Evolutionary conservation across 345 rosid genomes (phyloP).

Genomic region (Citrus sinensis): DNA sequence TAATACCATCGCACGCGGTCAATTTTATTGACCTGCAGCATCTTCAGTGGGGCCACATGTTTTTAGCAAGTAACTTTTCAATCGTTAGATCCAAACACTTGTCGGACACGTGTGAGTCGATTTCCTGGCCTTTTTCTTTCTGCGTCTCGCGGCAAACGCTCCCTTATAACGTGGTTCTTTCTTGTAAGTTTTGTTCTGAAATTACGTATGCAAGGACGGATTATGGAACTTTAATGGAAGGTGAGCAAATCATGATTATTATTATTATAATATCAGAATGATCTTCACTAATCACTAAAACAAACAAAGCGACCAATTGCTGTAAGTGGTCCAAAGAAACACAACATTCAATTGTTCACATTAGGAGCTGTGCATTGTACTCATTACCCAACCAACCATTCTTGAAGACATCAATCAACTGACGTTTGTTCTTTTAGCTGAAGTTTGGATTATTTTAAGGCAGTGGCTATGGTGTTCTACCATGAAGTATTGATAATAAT

Average conservation of each 20-base stretch:
- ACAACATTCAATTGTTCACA: background rate
- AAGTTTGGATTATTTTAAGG: too few relatives aligned
- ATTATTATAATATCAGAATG: background rate
- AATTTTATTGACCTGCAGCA: conserved; percentile 13
- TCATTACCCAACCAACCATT: too few relatives aligned
- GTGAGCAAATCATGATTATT: background rate
- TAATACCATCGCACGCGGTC: background rate
- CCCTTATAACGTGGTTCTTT: too few relatives aligned
- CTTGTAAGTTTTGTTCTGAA: too few relatives aligned
- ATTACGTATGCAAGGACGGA: background rate
- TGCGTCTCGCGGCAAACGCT: too few relatives aligned
- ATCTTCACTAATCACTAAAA: conserved; percentile 8
- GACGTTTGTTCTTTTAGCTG: too few relatives aligned
- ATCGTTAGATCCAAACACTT: background rate
- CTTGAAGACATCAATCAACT: too few relatives aligned
- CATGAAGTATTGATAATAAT: too few relatives aligned
- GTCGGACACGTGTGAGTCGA: background rate
- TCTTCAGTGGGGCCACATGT: background rate
- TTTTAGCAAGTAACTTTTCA: background rate
- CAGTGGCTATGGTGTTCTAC: too few relatives aligned
- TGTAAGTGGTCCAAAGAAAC: background rate
- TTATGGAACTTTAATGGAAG: background rate
- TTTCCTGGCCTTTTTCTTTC: background rate
- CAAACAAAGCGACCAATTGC: background rate
- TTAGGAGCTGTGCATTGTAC: too few relatives aligned